These are phyloP conservation scores for Cicer chorassanicum DNA, from an alignment of 306 rosid species.

Conservation along the genomic window DNA sequence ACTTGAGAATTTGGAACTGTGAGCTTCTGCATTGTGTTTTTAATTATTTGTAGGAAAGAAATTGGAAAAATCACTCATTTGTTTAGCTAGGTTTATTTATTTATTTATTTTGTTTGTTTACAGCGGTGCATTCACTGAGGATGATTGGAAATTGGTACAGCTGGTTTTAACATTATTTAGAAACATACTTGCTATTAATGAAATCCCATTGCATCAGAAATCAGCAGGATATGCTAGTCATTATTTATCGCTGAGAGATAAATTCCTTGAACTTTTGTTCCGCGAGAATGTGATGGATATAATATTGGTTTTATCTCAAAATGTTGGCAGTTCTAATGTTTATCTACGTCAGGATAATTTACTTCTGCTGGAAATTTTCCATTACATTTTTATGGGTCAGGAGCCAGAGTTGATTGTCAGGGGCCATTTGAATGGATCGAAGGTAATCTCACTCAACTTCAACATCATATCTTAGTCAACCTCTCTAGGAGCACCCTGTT, in stretches of 20 bases:
- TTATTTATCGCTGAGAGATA: conserved; percentile 70
- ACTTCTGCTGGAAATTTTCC: conserved; percentile 87
- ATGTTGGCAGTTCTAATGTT: conserved; percentile 64
- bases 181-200: conserved; percentile 85
- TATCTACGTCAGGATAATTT: conserved; percentile 87
- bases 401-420: conserved; percentile 80
- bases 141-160: conserved; percentile 95
- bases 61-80: background rate
- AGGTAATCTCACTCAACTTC: conserved; percentile 57
- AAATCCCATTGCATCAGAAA: conserved; percentile 78
- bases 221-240: conserved; percentile 72
- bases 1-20: conserved; percentile 88
- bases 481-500: conserved; percentile 7
- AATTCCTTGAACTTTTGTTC: conserved; percentile 79
- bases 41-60: background rate
- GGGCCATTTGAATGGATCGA: conserved; percentile 50
- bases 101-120: conserved; percentile 23
- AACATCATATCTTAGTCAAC: conserved; percentile 26
- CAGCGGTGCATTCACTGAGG: conserved; percentile 86
- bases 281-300: conserved; percentile 90
- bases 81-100: background rate
- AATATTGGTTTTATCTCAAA: conserved; percentile 72
- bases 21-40: conserved; percentile 40
- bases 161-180: conserved; percentile 83
- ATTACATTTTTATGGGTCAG: conserved; percentile 76